Conservation (phyloP, 108 stramenopile species). For the Cylindrotheca closterium region DNA sequence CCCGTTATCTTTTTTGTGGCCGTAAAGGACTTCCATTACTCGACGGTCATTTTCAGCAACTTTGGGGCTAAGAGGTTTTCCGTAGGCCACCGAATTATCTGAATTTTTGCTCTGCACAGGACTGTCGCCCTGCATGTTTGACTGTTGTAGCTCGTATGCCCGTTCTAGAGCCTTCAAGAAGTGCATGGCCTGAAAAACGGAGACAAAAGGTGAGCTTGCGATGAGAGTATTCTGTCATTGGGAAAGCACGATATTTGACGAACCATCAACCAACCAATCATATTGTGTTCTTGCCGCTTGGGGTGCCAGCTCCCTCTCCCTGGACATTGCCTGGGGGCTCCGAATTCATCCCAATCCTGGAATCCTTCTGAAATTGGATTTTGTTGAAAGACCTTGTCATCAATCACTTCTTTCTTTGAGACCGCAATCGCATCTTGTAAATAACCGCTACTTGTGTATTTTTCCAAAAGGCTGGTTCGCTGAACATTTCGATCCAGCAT, state of each 20-base stretch:
- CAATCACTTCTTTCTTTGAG: constrained; percentile 45
- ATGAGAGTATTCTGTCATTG: too few species aligned
- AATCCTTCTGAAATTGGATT: constrained; percentile 59
- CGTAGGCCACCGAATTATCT: neutral
- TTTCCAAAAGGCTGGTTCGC: constrained; percentile 44
- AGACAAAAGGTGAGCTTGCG: too few species aligned
- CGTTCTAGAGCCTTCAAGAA: constrained; percentile 69
- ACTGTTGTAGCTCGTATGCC: constrained; percentile 32
- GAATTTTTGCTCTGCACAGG: neutral
- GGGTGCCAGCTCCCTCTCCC: constrained; percentile 87
- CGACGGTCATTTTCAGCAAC: constrained; percentile 31
- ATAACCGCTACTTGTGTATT: constrained; percentile 53
- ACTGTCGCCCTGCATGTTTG: neutral
- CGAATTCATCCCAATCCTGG: constrained; percentile 82
- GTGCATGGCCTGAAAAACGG: constrained; percentile 51
- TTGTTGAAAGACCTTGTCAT: constrained; percentile 31
- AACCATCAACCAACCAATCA: constrained; percentile 72
- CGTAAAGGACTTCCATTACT: constrained; percentile 56
- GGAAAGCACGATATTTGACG: too few species aligned
- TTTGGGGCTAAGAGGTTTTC: constrained; percentile 7
- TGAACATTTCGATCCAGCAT: constrained; percentile 59
- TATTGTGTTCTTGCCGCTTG: constrained; percentile 72
- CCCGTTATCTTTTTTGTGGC: constrained; percentile 25
- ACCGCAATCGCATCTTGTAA: constrained; percentile 67
- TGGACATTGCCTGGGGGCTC: constrained; percentile 69